Base-by-base conservation (phyloP, 2,329 filamentous ascomycete genomes). In the Fusarium continuum region DNA sequence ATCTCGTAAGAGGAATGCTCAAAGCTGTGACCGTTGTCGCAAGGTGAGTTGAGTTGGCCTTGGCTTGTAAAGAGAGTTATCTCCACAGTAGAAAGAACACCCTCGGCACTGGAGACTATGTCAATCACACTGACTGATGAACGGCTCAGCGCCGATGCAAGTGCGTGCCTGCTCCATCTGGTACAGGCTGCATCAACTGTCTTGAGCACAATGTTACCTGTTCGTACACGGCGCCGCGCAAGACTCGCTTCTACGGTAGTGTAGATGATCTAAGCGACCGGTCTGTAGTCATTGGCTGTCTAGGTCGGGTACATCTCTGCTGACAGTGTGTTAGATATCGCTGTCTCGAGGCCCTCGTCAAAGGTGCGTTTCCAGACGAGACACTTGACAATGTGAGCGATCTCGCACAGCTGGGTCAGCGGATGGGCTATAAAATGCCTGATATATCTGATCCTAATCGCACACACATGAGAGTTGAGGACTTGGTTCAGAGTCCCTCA, bases 231-330 rank as follows among this genome's bases (percentile, higher is more conserved):
- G 63, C 73, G 6, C 75, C 74, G 3, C 69, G 74, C 7, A 77
- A 75, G 63, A 75, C 74, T n/a, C 67, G 64, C 8, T 76, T 77
- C 61, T 77, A 77, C 23, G 76, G 75, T 2, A 76, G 74, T 44
- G 53, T 77, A 6, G 75, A 76, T 32, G 73, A 76, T 49, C 56
- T 78, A 17, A 76, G 75, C 41, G 75, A 76, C 47, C 61, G 73
- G 75, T 76, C 43, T 39, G 70, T 57, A 8, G 6, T 17, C 6
- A 3, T 8, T 11, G 8, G 17, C n/a, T n/a, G n/a, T n/a, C n/a
- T n/a, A n/a, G n/a, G n/a, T n/a, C n/a, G n/a, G n/a, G n/a, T 23
- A 28, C 4, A 20, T 8, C 11, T 10, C 1, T 22, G 13, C 9
- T 60, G 38, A 55, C 26, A 4, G 14, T 14, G 13, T 6, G 45